These are phyloP conservation scores for Boechera divaricarpa DNA, from an alignment of 345 rosid genomes.

Conservation along the genomic window DNA sequence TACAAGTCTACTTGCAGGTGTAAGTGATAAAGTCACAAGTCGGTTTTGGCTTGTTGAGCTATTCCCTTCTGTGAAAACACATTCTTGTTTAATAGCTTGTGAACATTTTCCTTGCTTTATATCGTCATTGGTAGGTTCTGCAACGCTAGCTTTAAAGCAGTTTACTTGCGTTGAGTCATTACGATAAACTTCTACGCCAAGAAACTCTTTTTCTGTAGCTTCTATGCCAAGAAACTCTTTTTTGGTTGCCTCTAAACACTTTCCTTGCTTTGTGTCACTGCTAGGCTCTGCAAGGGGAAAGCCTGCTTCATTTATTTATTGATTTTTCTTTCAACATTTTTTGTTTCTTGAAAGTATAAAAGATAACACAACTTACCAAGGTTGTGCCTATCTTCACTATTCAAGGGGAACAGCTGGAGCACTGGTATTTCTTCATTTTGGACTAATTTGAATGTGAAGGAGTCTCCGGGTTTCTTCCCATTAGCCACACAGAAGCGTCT, in stretches of 20 bases:
- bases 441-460: slow-evolving; percentile 12
- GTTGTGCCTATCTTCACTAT: neutral
- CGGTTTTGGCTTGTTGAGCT: slow-evolving; percentile 4
- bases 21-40: slow-evolving; percentile 14
- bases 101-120: neutral
- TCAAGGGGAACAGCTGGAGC: neutral
- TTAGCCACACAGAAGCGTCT: slow-evolving; percentile 32
- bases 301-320: neutral
- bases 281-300: slow-evolving; percentile 11
- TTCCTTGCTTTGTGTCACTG: slow-evolving; percentile 15
- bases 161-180: neutral
- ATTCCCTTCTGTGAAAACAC: neutral
- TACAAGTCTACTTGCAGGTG: slow-evolving; percentile 3
- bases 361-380: slow-evolving; percentile 6
- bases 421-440: slow-evolving; percentile 23
- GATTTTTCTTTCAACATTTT: neutral
- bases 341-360: slow-evolving; percentile 4
- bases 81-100: neutral
- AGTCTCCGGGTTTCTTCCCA: slow-evolving; percentile 29
- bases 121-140: neutral
- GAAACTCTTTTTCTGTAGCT: slow-evolving; percentile 2
- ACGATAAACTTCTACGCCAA: neutral
- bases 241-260: neutral
- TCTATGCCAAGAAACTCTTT: neutral
- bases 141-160: neutral